Conservation (phyloP, 352 stramenopile species). For the Peronospora farinosa region DNA sequence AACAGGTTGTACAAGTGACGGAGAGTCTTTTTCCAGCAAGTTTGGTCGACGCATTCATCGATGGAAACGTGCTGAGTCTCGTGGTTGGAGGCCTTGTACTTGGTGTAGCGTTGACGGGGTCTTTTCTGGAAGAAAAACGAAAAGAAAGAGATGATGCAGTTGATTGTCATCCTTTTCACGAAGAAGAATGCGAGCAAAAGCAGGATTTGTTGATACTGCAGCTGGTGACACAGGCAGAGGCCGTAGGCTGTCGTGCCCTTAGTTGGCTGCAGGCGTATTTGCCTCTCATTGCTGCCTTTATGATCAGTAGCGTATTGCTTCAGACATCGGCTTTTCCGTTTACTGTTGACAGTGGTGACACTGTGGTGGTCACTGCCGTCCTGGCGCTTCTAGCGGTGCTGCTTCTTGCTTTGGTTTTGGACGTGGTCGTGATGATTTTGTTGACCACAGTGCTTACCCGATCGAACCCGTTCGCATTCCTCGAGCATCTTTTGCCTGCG, state of each 20-base stretch:
- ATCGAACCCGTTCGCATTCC: conserved; percentile 43
- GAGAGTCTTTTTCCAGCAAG: conserved; percentile 33
- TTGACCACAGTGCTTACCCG: conserved; percentile 35
- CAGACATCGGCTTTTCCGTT: conserved; percentile 10
- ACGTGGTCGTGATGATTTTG: conserved; percentile 35
- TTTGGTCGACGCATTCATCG: conserved; percentile 21
- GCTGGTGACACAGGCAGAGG: conserved; percentile 39
- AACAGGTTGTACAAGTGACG: conserved; percentile 26
- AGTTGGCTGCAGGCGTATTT: conserved; percentile 35
- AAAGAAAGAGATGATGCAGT: conserved; percentile 1
- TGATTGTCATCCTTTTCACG: background rate
- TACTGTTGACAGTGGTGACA: conserved; percentile 5
- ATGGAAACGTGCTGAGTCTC: conserved; percentile 35
- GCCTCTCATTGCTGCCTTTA: conserved; percentile 36
- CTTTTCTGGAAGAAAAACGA: conserved; percentile 5
- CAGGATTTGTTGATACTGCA: conserved; percentile 38
- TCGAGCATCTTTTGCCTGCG: conserved; percentile 40
- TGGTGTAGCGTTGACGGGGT: conserved; percentile 27
- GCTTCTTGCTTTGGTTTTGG: conserved; percentile 38
- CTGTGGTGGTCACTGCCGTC: conserved; percentile 17
- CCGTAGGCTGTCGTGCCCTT: conserved; percentile 35
- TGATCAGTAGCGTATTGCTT: conserved; percentile 41
- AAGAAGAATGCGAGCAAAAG: conserved; percentile 6
- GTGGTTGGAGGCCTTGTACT: conserved; percentile 30
- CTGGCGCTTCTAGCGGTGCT: conserved; percentile 44